Conservation (phyloP, 176 grass and related monocot species). For the Carex scoparia region DNA sequence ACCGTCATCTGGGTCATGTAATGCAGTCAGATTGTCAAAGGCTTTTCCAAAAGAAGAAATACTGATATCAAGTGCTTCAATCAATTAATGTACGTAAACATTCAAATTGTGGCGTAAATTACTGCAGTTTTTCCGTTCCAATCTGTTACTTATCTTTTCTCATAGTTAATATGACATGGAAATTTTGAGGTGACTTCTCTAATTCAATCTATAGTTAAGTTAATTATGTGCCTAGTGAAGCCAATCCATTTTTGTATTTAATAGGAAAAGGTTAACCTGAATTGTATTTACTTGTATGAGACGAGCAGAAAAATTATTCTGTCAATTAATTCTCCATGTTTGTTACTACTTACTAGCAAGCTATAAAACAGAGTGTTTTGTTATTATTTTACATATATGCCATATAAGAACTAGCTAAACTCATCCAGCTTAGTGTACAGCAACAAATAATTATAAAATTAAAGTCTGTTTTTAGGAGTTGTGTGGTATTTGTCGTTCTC, state of each 20-base stretch:
- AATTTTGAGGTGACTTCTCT: neutral
- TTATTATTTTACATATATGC: neutral
- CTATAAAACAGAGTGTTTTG: too few relatives aligned
- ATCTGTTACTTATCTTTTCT: neutral
- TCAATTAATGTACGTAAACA: neutral
- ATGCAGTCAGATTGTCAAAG: neutral
- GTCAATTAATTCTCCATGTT: neutral
- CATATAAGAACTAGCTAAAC: neutral
- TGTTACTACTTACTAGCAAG: neutral
- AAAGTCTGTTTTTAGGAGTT: too few relatives aligned
- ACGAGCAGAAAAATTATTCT: neutral
- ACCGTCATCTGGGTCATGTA: neutral
- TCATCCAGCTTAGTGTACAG: neutral
- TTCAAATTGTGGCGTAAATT: neutral
- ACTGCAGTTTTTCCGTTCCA: neutral
- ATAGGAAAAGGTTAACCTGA: neutral
- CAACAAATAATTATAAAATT: too few relatives aligned
- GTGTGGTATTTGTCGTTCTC: neutral
- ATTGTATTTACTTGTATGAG: neutral
- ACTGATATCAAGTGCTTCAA: neutral
- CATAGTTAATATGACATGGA: neutral
- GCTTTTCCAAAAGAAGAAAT: neutral
- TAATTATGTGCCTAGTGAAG: neutral
- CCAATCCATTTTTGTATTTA: neutral
- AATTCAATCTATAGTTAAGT: neutral